Evolutionary conservation across 129 eudicot genomes (phyloP), one percentile per base, ranked within the genome.

Genomic region (Chrysanthemum seticuspe): DNA sequence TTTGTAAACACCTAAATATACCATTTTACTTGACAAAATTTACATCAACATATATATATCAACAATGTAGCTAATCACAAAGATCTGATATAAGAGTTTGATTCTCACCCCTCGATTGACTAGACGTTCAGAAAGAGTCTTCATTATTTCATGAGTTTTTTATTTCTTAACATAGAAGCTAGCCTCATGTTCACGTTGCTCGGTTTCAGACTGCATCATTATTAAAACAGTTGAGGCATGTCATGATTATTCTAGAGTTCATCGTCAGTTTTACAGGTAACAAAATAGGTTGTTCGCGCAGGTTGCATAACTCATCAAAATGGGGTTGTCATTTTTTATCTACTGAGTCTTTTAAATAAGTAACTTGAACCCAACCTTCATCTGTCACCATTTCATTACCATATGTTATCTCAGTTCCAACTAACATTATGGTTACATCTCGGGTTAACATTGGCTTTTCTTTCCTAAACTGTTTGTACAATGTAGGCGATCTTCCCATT

Each of bases 361-460:
- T 25, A 25, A 21, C 21, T 21, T 21, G 21, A 21, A 21, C 21
- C 21, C 21, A 21, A 21, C 21, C 21, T 21, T 21, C 21, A 21
- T 21, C 21, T 21, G 1, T 0, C 21, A 21, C 21, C 21, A 21
- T 21, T 21, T 21, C 76, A 76, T 93, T 93, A 44, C 98, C 98
- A 21, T 21, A 93, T 21, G 21, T 21, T 21, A 21, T 21, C 21
- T 21, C 21, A 1, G 98, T 93, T 76, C 98, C 98, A 25, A 93
- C 98, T n/a, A 97, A 90, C 98, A 86, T 85, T 71, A 93, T 90
- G 11, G 97, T 87, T 69, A 93, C 83, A 74, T 93, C 98, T 21
- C 97, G 98, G 68, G 98, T 93, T 70, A 93, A 36, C 98, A 93
- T 84, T n/a, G 97, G 98, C 76, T 90, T 93, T 82, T 93, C 98